Conservation (phyloP, 768 basidiomycete genomes). For the Hebeloma cylindrosporum region DNA sequence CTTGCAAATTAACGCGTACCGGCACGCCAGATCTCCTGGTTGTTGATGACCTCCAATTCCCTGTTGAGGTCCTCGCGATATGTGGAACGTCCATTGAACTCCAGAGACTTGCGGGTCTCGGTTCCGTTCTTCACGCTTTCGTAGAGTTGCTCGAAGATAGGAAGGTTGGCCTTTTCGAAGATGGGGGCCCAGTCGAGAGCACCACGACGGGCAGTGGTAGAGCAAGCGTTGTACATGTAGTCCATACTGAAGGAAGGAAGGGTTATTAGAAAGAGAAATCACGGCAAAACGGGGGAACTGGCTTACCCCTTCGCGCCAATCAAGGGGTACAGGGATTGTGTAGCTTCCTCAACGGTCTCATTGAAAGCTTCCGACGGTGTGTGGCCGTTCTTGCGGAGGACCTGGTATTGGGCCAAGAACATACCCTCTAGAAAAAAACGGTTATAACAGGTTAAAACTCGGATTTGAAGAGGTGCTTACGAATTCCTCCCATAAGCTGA, state of each 20-base stretch:
- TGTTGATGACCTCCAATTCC: conserved; percentile 93
- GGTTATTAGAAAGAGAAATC: background rate
- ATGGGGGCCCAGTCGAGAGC: conserved; percentile 99
- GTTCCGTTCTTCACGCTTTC: conserved; percentile 92
- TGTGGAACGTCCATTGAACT: conserved; percentile 90
- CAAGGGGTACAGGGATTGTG: conserved; percentile 95
- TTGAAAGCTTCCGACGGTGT: conserved; percentile 98
- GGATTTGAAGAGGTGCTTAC: conserved; percentile 41
- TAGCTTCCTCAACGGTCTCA: conserved; percentile 99
- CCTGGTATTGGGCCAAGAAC: conserved; percentile 98
- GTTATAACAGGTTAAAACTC: background rate
- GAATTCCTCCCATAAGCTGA: conserved; percentile 96
- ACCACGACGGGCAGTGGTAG: conserved; percentile 97
- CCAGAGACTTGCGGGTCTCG: conserved; percentile 95
- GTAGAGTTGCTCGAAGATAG: conserved; percentile 94
- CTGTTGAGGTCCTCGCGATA: conserved; percentile 92
- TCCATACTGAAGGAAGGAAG: conserved; percentile 67
- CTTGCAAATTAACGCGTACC: conserved; percentile 43
- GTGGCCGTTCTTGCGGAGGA: conserved; percentile 95
- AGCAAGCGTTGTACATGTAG: conserved; percentile 99
- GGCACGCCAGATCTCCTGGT: conserved; percentile 98
- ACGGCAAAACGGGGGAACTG: background rate
- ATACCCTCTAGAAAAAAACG: conserved; percentile 70
- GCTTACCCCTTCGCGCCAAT: conserved; percentile 91
- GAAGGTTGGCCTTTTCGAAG: conserved; percentile 92